These are phyloP conservation scores for Globisporangium orthogonon DNA, from an alignment of 352 stramenopile species.

Conservation along the genomic window DNA sequence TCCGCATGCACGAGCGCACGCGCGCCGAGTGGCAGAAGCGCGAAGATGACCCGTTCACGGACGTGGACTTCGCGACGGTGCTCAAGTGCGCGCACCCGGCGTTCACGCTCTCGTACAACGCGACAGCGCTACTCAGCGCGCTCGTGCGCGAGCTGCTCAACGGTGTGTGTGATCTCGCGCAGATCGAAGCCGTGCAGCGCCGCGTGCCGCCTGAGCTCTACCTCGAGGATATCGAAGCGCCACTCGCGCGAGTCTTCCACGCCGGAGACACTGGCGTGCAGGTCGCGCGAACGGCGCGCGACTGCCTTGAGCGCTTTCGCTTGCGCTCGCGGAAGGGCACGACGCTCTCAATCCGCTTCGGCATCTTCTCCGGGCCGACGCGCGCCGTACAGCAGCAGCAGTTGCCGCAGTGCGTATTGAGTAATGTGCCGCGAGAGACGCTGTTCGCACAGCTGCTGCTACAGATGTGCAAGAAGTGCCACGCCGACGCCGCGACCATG, in stretches of 20 bases:
- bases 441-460: slow-evolving; percentile 23
- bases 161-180: slow-evolving; percentile 33
- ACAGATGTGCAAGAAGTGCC: slow-evolving; percentile 38
- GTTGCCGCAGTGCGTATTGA: slow-evolving; percentile 14
- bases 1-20: slow-evolving; percentile 34
- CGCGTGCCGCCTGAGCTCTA: slow-evolving; percentile 14
- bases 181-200: slow-evolving; percentile 26
- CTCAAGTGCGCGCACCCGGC: slow-evolving; percentile 56
- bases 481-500: slow-evolving; percentile 17
- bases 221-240: slow-evolving; percentile 13
- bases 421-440: slow-evolving; percentile 27
- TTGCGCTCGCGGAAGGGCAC: slow-evolving; percentile 32
- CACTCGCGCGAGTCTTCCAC: slow-evolving; percentile 13
- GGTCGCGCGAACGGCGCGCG: slow-evolving; percentile 8
- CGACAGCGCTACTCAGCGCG: slow-evolving; percentile 38
- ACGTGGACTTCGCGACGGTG: slow-evolving; percentile 51
- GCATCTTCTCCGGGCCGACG: slow-evolving; percentile 20
- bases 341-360: slow-evolving; percentile 35
- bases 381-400: slow-evolving; percentile 4
- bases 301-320: slow-evolving; percentile 21
- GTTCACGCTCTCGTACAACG: slow-evolving; percentile 53
- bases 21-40: slow-evolving; percentile 51
- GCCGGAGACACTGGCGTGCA: slow-evolving; percentile 6
- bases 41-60: slow-evolving; percentile 49
- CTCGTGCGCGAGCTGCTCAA: slow-evolving; percentile 49